A percentile compares a stretch with the other conserved stretches of the same genome.
phyloP scores from a whole-genome alignment of 1,284 basidiomycete genomes.

The Leucoagaricus sp. region DNA sequence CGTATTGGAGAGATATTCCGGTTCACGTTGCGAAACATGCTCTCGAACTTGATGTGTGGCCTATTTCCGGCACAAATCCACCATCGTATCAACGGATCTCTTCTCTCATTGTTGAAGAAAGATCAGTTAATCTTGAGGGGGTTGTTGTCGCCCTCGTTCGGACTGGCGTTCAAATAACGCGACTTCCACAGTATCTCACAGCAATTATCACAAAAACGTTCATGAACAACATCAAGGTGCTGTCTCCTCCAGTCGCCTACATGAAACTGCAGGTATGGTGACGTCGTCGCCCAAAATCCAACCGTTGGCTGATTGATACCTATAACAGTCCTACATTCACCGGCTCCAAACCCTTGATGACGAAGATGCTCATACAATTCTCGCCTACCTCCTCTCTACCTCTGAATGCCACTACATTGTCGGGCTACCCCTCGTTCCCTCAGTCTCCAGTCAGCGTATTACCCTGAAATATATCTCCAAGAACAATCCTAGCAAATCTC shows the following conservation, averaged over 20 bases:
- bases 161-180: slow-evolving; percentile 31
- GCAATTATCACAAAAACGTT: slow-evolving; percentile 16
- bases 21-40: slow-evolving; percentile 25
- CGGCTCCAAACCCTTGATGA: slow-evolving; percentile 4
- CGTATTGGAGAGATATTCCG: slow-evolving; percentile 37
- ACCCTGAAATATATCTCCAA: slow-evolving; percentile 25
- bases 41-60: slow-evolving; percentile 31
- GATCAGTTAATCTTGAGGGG: background rate
- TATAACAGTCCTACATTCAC: background rate
- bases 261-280: slow-evolving; percentile 7
- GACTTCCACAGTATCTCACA: slow-evolving; percentile 33
- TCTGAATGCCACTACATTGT: slow-evolving; percentile 31
- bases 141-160: slow-evolving; percentile 26
- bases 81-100: slow-evolving; percentile 28
- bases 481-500: background rate
- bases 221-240: background rate
- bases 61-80: slow-evolving; percentile 24
- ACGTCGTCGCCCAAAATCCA: slow-evolving; percentile 8
- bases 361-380: slow-evolving; percentile 21
- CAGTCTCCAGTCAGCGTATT: slow-evolving; percentile 23
- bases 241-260: slow-evolving; percentile 8
- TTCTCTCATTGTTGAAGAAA: slow-evolving; percentile 16
- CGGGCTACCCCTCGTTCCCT: slow-evolving; percentile 36
- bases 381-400: slow-evolving; percentile 35
- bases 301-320: background rate